Base-by-base conservation (phyloP, 2,329 filamentous ascomycete species). In the Xylaria sp. region DNA sequence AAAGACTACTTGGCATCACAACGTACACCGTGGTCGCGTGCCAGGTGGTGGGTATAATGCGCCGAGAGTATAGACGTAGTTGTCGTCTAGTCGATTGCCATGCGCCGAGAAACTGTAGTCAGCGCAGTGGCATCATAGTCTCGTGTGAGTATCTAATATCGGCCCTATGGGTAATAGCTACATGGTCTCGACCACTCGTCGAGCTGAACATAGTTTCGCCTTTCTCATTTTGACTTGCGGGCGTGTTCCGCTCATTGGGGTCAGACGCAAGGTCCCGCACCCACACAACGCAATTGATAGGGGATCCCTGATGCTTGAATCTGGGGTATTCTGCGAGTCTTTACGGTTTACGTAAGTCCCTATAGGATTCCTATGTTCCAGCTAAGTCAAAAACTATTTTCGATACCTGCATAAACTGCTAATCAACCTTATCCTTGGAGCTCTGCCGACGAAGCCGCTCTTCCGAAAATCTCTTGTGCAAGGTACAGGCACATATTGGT, bases 1-100 rank as follows among this genome's bases (percentile, higher is more conserved):
- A 13, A 46, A 46, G 41, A 28, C 50, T 3, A n/a, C 50, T 52
- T 52, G 50, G 50, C 50, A 25, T 31, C 50, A 52, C 23, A 52
- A 9, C 13, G 10, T 28, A 28, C 23, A 6, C 20, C 13, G 50
- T 18, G 25, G 12, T 10, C 25, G 9, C 25, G 50, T 31, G 13
- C 25, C 50, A 31, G 12, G 50, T 15, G 23, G 13, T 52, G 50
- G 12, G 6, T 31, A 18, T 31, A 25, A 4, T 12, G 13, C 10
- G 23, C 20, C 25, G 28, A 52, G 10, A 23, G 50, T 28, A 52
- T 28, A 28, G 34, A 52, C 28, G 50, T 23, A 52, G 9, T 28
- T 52, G 50, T 52, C 23, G 50, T 28, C 15, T 46, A 46, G 2
- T 18, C 28, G 18, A 10, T 48, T 48, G 46, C n/a, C n/a, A 23